Evolutionary conservation across 2,329 filamentous ascomycete genomes (phyloP), one percentile per base, ranked within the genome.

Genomic region (Geoglossum cookeanum): DNA sequence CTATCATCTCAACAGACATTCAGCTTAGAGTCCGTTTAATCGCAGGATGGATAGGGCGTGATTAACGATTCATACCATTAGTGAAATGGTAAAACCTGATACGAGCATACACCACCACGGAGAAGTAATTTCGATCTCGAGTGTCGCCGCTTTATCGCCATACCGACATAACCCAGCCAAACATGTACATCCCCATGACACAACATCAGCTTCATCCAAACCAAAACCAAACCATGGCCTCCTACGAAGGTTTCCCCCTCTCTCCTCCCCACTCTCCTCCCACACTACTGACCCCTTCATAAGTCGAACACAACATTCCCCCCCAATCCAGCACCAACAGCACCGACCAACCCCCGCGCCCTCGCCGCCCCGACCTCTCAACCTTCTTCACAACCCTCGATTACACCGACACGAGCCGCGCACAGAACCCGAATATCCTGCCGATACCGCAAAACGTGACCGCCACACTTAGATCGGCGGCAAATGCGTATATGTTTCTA

Each of bases 361-460:
- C 70, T 57, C 78, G 78, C 61, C 76, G 79, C 55, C 80, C 80
- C 32, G 80, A 84, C 66, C 75, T 83, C 45, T 79, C 76, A 45
- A 80, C 79, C 63, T 83, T 84, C 72, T 82, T 82, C 70, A 74
- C 75, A 58, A 76, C 77, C 49, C 76, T 83, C 59, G 77, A 81
- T 63, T 75, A 80, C 58, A 70, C 75, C 33, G 74, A 76, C 60
- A 79, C 76, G 7, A 76, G 74, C 33, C 73, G 76, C 64, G 62
- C 70, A 30, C 72, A 74, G 57, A 78, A 81, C 63, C 70, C 71
- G n/a, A 69, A 82, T 66, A 77, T 80, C 1, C 66, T 79, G 0
- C 80, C 80, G 0, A 73, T 80, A 3, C 80, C 80, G 1, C 73
- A 74, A 57, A 79, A 83, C 63, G 73, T 83, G 62, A 74, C 76